A percentile compares a stretch with the other conserved stretches of the same genome.
Conservation (phyloP, 805 yeast species). For the Schwanniomyces polymorphus region DNA sequence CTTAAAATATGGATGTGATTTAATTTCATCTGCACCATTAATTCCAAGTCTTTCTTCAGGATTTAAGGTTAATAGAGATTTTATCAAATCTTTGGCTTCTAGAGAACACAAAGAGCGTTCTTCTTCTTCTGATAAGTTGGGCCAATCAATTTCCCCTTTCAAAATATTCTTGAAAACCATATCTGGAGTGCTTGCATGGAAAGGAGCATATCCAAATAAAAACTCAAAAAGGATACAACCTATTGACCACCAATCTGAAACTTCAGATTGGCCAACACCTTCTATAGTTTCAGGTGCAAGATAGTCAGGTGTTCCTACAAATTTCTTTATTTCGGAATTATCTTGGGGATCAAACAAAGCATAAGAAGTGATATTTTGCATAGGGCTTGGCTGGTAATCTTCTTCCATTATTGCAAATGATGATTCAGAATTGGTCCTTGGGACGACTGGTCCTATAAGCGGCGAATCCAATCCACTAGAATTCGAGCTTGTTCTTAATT, state of each 20-base stretch:
- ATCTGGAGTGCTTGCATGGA: constrained; percentile 79
- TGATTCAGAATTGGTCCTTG: constrained; percentile 54
- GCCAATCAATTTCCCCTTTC: constrained; percentile 81
- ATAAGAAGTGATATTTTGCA: constrained; percentile 32
- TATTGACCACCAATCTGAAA: constrained; percentile 98
- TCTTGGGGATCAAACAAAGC: constrained; percentile 77
- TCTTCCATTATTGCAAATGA: constrained; percentile 58
- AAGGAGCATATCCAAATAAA: constrained; percentile 91
- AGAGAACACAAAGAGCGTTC: constrained; percentile 52
- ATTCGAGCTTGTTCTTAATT: constrained; percentile 24
- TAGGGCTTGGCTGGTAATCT: constrained; percentile 36
- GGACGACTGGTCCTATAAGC: constrained; percentile 44
- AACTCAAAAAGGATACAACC: constrained; percentile 96
- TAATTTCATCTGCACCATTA: constrained; percentile 80
- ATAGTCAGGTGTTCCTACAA: constrained; percentile 98
- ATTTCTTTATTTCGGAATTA: constrained; percentile 53
- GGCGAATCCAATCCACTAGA: constrained; percentile 52
- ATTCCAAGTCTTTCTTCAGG: constrained; percentile 71
- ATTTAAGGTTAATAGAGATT: constrained; percentile 58
- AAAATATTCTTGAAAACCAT: constrained; percentile 81
- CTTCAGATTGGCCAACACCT: constrained; percentile 79
- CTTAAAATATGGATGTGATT: constrained; percentile 72
- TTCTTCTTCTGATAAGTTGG: constrained; percentile 58
- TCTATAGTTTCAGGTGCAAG: constrained; percentile 93
- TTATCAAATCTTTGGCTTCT: constrained; percentile 74